Percentiles rank a stretch among this genome's conserved stretches.
Conservation (phyloP, 106 monocot species). For the Dactylorhiza incarnata region DNA sequence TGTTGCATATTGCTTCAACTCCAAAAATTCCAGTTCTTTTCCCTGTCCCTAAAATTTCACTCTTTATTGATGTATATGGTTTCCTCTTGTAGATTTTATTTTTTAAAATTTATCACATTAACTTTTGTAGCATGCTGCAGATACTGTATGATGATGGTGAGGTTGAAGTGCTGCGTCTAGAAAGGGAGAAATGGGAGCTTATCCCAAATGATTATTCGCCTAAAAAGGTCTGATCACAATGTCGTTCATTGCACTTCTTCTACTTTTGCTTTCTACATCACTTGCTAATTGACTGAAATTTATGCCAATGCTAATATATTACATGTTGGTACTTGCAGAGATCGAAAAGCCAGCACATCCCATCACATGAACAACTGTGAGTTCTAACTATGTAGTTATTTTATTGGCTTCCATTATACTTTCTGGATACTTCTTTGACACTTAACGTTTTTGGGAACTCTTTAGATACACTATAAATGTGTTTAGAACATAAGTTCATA, state of each 20-base stretch:
- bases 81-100: background rate
- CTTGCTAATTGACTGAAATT: constrained; percentile 4
- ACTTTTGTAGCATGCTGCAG: constrained; percentile 18
- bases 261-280: background rate
- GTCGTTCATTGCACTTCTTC: background rate
- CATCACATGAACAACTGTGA: constrained; percentile 44
- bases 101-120: background rate
- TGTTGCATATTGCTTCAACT: too few relatives aligned
- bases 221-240: constrained; percentile 40
- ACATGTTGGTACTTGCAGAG: constrained; percentile 30
- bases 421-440: background rate
- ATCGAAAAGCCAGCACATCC: constrained; percentile 24
- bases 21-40: background rate
- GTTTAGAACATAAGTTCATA: too few relatives aligned
- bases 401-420: background rate
- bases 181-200: constrained; percentile 77
- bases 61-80: background rate
- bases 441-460: background rate
- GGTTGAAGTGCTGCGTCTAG: constrained; percentile 60
- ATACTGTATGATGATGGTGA: constrained; percentile 93
- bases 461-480: background rate
- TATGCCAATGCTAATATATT: background rate
- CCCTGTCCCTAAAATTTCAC: background rate
- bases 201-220: constrained; percentile 15
- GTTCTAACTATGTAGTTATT: constrained; percentile 12